These are phyloP conservation scores for Elsinoe necatrix DNA, from an alignment of 2,329 filamentous ascomycete genomes.

Conservation along the genomic window DNA sequence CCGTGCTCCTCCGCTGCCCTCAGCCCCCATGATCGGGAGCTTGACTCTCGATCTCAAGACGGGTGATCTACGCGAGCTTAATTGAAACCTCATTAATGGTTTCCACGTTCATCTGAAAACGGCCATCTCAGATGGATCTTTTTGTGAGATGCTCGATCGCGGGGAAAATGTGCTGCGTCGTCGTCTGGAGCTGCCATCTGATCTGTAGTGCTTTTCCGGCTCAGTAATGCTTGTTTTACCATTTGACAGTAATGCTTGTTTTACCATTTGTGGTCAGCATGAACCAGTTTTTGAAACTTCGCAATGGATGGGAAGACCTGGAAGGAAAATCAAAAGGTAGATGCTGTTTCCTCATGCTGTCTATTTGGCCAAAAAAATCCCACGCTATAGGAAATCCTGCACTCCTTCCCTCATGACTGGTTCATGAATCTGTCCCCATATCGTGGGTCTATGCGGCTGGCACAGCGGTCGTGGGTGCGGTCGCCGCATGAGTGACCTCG, in stretches of 20 bases:
- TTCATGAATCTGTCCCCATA: neutral
- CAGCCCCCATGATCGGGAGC: constrained; percentile 5
- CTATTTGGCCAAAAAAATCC: neutral
- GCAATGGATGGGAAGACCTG: neutral
- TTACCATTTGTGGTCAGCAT: too few relatives aligned
- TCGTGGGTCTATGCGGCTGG: neutral
- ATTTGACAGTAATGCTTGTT: too few relatives aligned
- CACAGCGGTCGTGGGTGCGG: constrained; percentile 1
- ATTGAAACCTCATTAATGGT: constrained; percentile 1
- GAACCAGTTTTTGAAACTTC: too few relatives aligned
- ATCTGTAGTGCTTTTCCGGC: neutral
- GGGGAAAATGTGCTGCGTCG: neutral
- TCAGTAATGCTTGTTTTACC: neutral
- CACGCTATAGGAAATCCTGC: neutral
- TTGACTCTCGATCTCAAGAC: constrained; percentile 12
- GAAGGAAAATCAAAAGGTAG: too few relatives aligned
- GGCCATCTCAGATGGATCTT: neutral
- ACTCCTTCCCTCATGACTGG: neutral
- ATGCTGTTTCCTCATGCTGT: neutral
- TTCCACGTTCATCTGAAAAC: neutral
- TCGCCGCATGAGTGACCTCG: constrained; percentile 15
- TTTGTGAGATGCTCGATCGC: neutral
- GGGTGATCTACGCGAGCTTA: constrained; percentile 14
- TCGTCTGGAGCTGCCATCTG: neutral
- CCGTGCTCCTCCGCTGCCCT: neutral